phyloP scores from a whole-genome alignment of 1,284 basidiomycete genomes.

The Cutaneotrichosporon sp. region DNA sequence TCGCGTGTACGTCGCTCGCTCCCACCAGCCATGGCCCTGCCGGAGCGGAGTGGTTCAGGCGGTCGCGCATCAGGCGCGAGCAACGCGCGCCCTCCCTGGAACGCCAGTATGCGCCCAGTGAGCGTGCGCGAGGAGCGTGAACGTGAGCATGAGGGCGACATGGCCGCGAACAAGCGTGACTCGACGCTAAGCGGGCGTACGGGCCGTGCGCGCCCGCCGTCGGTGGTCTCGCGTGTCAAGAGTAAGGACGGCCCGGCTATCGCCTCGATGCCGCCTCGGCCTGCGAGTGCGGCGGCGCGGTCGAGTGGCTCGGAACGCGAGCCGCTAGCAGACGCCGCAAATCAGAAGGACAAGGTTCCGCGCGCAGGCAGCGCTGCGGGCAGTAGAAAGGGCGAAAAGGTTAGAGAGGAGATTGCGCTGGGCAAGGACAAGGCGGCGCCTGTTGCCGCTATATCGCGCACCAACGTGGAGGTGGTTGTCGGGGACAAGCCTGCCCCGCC shows the following conservation, averaged over 20 bases:
- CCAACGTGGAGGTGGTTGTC: slow-evolving; percentile 1
- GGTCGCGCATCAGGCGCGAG: neutral
- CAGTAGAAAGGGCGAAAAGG: neutral
- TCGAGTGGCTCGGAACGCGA: neutral
- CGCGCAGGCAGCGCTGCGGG: neutral
- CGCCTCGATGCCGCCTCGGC: neutral
- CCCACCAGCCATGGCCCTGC: slow-evolving; percentile 23
- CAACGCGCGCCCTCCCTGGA: neutral
- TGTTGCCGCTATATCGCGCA: neutral
- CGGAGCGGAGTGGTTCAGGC: neutral
- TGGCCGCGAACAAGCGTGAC: neutral
- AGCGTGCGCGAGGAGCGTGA: slow-evolving; percentile 4
- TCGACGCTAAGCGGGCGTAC: neutral
- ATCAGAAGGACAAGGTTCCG: neutral
- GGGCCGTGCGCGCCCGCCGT: neutral
- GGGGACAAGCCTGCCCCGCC: neutral
- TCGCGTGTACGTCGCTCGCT: slow-evolving; percentile 21
- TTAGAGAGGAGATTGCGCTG: neutral
- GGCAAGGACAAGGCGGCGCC: neutral
- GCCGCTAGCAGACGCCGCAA: neutral
- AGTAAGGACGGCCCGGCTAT: neutral
- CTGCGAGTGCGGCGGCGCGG: neutral
- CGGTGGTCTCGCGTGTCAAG: neutral
- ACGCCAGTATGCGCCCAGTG: neutral
- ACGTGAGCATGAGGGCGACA: neutral